Conservation (phyloP, 768 basidiomycete species). For the Cystofilobasidium macerans region DNA sequence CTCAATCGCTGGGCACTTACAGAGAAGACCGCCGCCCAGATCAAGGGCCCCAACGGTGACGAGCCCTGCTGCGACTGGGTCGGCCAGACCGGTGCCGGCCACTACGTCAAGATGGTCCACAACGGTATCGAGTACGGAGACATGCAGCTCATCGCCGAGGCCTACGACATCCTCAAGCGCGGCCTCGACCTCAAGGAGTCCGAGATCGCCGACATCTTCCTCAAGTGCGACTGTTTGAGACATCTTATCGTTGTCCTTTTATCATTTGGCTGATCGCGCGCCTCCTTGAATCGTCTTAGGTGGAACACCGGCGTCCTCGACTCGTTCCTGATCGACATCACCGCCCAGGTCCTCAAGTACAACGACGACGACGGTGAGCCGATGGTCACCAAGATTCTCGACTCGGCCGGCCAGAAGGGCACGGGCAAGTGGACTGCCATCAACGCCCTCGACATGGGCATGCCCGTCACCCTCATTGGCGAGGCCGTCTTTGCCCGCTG, state of each 20-base stretch:
- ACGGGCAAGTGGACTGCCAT: slow-evolving; percentile 99
- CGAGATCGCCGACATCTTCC: slow-evolving; percentile 91
- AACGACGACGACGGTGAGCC: slow-evolving; percentile 90
- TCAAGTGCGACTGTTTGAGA: too few species aligned
- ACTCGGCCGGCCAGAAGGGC: slow-evolving; percentile 95
- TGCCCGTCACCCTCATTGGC: slow-evolving; percentile 87
- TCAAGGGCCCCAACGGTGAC: slow-evolving; percentile 47
- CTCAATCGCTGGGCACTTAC: too few species aligned
- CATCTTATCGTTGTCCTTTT: too few species aligned
- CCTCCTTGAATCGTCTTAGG: too few species aligned
- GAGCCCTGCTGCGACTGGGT: slow-evolving; percentile 99
- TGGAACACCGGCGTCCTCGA: slow-evolving; percentile 98
- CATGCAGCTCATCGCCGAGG: slow-evolving; percentile 98
- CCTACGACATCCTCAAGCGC: slow-evolving; percentile 87
- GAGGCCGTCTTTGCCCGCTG: slow-evolving; percentile 99
- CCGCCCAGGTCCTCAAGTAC: slow-evolving; percentile 90
- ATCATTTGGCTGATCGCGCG: too few species aligned
- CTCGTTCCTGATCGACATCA: slow-evolving; percentile 91
- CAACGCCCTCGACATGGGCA: slow-evolving; percentile 71
- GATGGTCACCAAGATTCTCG: slow-evolving; percentile 85
- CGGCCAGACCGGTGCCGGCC: slow-evolving; percentile 84
- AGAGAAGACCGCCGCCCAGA: slow-evolving; percentile 87
- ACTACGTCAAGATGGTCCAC: slow-evolving; percentile 99
- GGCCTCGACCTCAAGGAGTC: slow-evolving; percentile 74
- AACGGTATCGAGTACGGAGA: slow-evolving; percentile 99